These are phyloP conservation scores for Camelina sativa DNA, from an alignment of 345 rosid species.

Conservation along the genomic window DNA sequence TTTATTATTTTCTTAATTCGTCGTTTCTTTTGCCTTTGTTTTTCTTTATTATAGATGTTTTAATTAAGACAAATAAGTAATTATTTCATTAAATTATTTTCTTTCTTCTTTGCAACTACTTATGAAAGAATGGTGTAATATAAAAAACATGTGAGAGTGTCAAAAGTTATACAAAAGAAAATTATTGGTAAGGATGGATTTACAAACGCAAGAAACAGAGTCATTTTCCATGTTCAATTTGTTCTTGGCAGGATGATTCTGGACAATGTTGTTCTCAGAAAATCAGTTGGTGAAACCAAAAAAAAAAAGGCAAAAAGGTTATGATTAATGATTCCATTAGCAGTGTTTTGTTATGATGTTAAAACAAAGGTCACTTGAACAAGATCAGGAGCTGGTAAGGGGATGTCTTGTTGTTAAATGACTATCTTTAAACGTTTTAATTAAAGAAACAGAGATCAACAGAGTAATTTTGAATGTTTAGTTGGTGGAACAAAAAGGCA, in stretches of 20 bases:
- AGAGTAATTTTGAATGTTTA: too few species aligned
- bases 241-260: neutral
- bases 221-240: neutral
- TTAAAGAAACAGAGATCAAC: too few species aligned
- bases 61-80: neutral
- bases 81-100: neutral
- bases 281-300: too few species aligned
- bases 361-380: neutral
- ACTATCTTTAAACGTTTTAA: neutral
- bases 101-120: neutral
- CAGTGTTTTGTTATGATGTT: neutral
- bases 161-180: neutral
- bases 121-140: neutral
- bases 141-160: neutral
- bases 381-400: neutral
- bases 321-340: neutral
- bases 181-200: neutral
- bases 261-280: neutral
- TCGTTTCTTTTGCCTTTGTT: neutral
- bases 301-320: neutral
- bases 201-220: neutral
- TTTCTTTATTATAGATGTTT: constrained; percentile 2
- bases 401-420: neutral
- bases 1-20: constrained; percentile 36
- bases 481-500: too few species aligned